Evolutionary conservation across 208 protist species (phyloP).

Genomic region (Phytomonas sp.): DNA sequence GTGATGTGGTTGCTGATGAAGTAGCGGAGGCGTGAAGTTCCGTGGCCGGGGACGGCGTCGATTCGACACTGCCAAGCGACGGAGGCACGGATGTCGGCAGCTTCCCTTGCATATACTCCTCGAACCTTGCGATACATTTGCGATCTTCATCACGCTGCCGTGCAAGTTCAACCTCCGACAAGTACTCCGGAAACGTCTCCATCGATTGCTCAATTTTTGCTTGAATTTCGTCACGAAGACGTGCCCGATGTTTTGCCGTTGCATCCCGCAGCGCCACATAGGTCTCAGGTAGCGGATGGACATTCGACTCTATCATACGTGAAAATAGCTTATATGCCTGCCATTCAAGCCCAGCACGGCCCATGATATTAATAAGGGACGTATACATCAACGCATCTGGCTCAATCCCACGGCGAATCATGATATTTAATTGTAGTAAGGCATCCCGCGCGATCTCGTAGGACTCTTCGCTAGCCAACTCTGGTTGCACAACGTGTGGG

Average conservation of each 20-base stretch:
- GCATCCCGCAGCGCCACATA: slow-evolving; percentile 83
- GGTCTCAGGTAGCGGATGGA: slow-evolving; percentile 84
- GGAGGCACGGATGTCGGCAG: slow-evolving; percentile 23
- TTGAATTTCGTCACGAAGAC: slow-evolving; percentile 71
- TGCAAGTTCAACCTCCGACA: slow-evolving; percentile 51
- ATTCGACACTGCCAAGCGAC: slow-evolving; percentile 1
- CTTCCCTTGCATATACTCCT: slow-evolving; percentile 74
- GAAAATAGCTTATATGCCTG: slow-evolving; percentile 92
- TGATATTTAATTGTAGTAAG: slow-evolving; percentile 89
- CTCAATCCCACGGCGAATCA: slow-evolving; percentile 85
- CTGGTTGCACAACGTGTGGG: slow-evolving; percentile 27
- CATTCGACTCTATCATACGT: slow-evolving; percentile 81
- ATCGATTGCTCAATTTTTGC: slow-evolving; percentile 77
- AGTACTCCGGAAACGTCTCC: slow-evolving; percentile 57
- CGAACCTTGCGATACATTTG: slow-evolving; percentile 68
- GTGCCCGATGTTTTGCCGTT: slow-evolving; percentile 38
- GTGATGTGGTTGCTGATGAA: not conserved
- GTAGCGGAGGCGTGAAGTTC: not conserved
- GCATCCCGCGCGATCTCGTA: slow-evolving; percentile 71
- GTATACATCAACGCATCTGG: slow-evolving; percentile 90
- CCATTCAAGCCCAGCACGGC: slow-evolving; percentile 77
- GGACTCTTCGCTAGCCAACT: slow-evolving; percentile 37
- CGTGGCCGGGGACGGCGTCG: slow-evolving; percentile 1
- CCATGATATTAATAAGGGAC: slow-evolving; percentile 87
- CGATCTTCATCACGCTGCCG: slow-evolving; percentile 65